Evolutionary conservation across 83 land plant species (phyloP).

Genomic region (Diphasiastrum complanatum): DNA sequence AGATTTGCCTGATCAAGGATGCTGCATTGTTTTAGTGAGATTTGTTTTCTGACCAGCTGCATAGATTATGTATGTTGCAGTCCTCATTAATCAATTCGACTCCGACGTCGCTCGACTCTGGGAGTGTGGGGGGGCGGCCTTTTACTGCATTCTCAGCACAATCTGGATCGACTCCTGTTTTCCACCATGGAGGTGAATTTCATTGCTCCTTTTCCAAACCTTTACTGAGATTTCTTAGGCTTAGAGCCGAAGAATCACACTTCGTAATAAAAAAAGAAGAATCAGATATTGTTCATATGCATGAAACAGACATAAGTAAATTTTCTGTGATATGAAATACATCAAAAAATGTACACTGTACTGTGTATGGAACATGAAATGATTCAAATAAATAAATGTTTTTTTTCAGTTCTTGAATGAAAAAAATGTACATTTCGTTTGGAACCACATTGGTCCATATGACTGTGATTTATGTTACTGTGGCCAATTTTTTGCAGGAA

Average conservation of each 20-base stretch:
- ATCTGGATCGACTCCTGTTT: constrained; percentile 63
- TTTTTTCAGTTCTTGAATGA: too few species aligned
- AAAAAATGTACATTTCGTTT: not conserved
- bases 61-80: constrained; percentile 36
- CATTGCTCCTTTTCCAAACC: not conserved
- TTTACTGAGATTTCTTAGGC: not conserved
- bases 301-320: too few species aligned
- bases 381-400: too few species aligned
- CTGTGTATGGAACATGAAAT: too few species aligned
- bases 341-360: too few species aligned
- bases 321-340: too few species aligned
- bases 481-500: constrained; percentile 32
- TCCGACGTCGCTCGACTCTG: constrained; percentile 60
- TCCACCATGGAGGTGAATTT: constrained; percentile 58
- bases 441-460: not conserved
- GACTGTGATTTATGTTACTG: constrained; percentile 7
- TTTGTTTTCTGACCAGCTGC: not conserved
- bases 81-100: constrained; percentile 57
- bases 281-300: too few species aligned
- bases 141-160: constrained; percentile 58
- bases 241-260: not conserved
- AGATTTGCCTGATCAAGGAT: not conserved
- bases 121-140: constrained; percentile 46
- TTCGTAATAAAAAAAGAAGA: not conserved
- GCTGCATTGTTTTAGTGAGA: not conserved